Evolutionary conservation across 345 rosid species (phyloP).

Genomic region (Salix exigua): DNA sequence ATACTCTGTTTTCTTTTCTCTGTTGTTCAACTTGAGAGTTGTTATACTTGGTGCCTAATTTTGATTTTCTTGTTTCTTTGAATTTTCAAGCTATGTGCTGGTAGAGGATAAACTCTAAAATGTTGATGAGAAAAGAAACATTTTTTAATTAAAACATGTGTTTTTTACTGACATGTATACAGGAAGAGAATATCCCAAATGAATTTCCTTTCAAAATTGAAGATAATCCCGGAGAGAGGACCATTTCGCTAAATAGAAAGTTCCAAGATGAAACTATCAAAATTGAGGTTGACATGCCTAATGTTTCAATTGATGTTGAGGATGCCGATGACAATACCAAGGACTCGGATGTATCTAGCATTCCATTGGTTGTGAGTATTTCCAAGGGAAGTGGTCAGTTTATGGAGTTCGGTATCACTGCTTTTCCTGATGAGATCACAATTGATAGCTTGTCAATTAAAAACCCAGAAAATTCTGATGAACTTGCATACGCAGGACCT

Average conservation of each 20-base stretch:
- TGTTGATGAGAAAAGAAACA: not conserved
- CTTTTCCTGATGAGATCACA: conserved; percentile 44
- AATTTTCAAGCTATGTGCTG: not conserved
- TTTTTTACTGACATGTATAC: not conserved
- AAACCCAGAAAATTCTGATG: conserved; percentile 30
- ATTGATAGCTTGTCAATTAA: conserved; percentile 53
- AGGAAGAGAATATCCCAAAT: conserved; percentile 34
- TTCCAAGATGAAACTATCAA: conserved; percentile 44
- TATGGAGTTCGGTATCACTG: conserved; percentile 56
- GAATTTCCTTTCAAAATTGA: conserved; percentile 53
- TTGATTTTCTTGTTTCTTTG: not conserved
- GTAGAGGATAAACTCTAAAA: not conserved
- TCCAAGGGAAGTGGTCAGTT: conserved; percentile 32
- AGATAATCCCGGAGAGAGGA: conserved; percentile 57
- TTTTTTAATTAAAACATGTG: not conserved
- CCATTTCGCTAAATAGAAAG: conserved; percentile 36
- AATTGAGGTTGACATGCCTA: conserved; percentile 48
- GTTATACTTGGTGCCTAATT: not conserved
- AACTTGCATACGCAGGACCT: conserved; percentile 65
- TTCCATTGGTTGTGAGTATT: conserved; percentile 52
- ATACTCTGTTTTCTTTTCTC: not conserved
- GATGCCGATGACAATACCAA: conserved; percentile 22
- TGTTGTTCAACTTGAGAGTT: not conserved
- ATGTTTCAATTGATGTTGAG: conserved; percentile 17
- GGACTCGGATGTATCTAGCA: conserved; percentile 5